Conservation (phyloP, 768 basidiomycete species). For the Nidularia pulvinata region DNA sequence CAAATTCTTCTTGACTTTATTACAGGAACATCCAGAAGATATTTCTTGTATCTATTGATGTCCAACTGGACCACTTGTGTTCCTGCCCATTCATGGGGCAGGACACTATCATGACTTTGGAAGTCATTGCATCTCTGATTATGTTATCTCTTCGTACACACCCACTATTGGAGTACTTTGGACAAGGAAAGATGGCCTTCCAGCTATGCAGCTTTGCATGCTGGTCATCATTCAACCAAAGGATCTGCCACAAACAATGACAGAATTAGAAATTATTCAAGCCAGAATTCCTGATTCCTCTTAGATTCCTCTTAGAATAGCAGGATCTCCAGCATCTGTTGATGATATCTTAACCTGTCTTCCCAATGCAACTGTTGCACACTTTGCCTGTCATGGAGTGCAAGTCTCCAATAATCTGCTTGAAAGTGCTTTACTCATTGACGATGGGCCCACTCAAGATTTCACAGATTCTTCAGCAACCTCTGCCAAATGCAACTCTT, state of each 20-base stretch:
- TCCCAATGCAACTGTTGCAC: background rate
- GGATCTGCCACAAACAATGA: too few species aligned
- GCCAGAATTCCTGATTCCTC: too few species aligned
- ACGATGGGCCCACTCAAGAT: background rate
- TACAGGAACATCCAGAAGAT: background rate
- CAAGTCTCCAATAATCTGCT: background rate
- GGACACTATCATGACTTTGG: background rate
- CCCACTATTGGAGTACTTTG: background rate
- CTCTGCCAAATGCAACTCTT: background rate
- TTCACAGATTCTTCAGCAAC: background rate
- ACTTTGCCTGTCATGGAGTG: background rate
- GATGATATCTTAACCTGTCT: background rate
- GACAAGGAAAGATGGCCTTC: background rate
- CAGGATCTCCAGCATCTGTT: background rate
- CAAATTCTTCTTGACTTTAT: background rate
- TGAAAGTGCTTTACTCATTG: background rate
- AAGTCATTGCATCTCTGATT: background rate
- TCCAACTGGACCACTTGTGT: background rate
- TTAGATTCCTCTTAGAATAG: too few species aligned
- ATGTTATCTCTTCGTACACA: background rate
- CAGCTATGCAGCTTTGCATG: too few species aligned
- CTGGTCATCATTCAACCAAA: too few species aligned
- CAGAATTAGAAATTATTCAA: too few species aligned
- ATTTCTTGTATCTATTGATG: background rate
- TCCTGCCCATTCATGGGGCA: background rate